phyloP scores from a whole-genome alignment of 2,329 filamentous ascomycete species.

The Talaromyces pinophilus region DNA sequence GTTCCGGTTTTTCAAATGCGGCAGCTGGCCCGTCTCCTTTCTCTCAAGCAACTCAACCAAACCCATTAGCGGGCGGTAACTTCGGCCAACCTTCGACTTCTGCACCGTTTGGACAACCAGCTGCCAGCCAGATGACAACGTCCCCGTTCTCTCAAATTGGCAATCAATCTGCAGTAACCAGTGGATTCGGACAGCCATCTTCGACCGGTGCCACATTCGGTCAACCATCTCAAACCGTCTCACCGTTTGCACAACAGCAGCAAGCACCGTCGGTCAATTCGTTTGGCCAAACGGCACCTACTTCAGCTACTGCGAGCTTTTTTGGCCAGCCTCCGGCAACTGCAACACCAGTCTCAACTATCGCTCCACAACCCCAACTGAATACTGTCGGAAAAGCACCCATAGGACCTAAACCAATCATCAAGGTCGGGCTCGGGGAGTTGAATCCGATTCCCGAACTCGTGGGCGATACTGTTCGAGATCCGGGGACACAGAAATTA shows the following conservation, averaged over 20 bases:
- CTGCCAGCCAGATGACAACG: slow-evolving; percentile 29
- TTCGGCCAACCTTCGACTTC: slow-evolving; percentile 18
- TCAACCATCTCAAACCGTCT: slow-evolving; percentile 21
- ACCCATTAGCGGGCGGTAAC: slow-evolving; percentile 11
- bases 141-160: slow-evolving; percentile 37
- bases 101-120: slow-evolving; percentile 48
- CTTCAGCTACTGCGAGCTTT: slow-evolving; percentile 31
- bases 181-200: slow-evolving; percentile 22
- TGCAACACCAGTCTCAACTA: slow-evolving; percentile 36
- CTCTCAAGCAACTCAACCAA: slow-evolving; percentile 35
- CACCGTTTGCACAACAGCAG: slow-evolving; percentile 35
- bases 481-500: slow-evolving; percentile 46
- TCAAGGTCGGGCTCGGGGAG: slow-evolving; percentile 32
- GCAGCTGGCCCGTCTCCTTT: slow-evolving; percentile 43
- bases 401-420: slow-evolving; percentile 32
- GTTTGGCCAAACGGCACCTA: slow-evolving; percentile 34
- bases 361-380: slow-evolving; percentile 28
- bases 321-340: slow-evolving; percentile 33
- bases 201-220: slow-evolving; percentile 7
- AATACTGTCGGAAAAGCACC: slow-evolving; percentile 22
- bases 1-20: slow-evolving; percentile 41
- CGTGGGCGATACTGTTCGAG: slow-evolving; percentile 39
- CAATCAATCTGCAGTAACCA: slow-evolving; percentile 26
- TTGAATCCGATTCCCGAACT: slow-evolving; percentile 42
- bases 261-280: neutral